Conservation (phyloP, 768 basidiomycete genomes). For the Pleurotus cornucopiae region DNA sequence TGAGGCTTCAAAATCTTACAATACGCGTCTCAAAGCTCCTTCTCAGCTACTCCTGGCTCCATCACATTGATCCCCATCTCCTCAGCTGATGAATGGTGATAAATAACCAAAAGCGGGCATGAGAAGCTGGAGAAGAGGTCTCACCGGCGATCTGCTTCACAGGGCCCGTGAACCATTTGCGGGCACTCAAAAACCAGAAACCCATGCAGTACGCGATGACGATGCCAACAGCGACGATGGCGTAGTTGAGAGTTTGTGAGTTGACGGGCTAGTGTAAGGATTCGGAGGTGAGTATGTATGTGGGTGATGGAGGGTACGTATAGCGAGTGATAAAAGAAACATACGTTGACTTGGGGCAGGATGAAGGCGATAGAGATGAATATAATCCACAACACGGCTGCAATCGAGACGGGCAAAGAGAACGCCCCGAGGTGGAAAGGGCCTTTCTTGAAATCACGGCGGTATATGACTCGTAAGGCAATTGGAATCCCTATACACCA, state of each 20-base stretch:
- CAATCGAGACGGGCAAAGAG: conserved; percentile 55
- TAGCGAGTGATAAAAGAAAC: conserved; percentile 12
- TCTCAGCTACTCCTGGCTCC: conserved; percentile 25
- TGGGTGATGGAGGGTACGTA: background rate
- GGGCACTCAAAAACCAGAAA: conserved; percentile 67
- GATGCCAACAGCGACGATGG: conserved; percentile 73
- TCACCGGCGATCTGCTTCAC: conserved; percentile 59
- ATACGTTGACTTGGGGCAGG: conserved; percentile 61
- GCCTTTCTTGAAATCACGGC: conserved; percentile 55
- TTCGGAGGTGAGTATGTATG: background rate
- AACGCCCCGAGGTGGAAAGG: conserved; percentile 69
- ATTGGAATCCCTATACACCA: conserved; percentile 55
- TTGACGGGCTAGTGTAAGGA: conserved; percentile 47
- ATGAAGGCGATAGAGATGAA: conserved; percentile 76
- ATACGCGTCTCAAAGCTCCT: background rate
- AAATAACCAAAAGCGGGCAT: background rate
- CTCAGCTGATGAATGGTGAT: conserved; percentile 30
- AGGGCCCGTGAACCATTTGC: conserved; percentile 72
- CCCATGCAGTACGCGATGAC: conserved; percentile 61
- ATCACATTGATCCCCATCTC: conserved; percentile 46
- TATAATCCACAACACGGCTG: conserved; percentile 61
- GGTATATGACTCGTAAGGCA: conserved; percentile 58
- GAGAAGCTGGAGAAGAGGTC: conserved; percentile 12
- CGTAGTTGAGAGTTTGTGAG: conserved; percentile 70
- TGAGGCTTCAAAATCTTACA: too few relatives aligned